Base-by-base conservation (phyloP, 108 stramenopile genomes). In the Mediolabrus comicus region DNA sequence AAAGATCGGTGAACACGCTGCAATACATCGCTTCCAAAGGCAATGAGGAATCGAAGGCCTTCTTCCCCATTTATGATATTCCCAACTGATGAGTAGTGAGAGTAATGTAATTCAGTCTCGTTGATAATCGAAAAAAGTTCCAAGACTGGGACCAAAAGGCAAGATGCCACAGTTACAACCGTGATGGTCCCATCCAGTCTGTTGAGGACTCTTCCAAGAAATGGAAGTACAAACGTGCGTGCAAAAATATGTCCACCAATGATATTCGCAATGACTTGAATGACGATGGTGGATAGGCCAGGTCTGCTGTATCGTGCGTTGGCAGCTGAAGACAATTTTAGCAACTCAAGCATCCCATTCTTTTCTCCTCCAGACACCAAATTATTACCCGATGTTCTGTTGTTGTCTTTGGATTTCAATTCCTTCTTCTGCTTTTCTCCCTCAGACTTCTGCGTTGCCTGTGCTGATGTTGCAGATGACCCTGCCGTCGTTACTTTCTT, bases 241-340 rank as follows among this genome's bases (percentile, higher is more conserved):
- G 59, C 55, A 28, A 69, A 63, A 13, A 75, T 27, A 53, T 68
- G 62, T 6, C 67, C 75, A 0, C 53, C 58, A 22, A 49, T 17
- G 0, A 46, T 54, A 31, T 69, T 60, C n/a, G 58, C 16, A 2
- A 43, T 3, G 7, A 49, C 61, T 64, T 75, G 75, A 58, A 69
- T 41, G 9, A 67, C 27, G 12, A 68, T 58, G 12, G 75, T 43
- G 16, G 58, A 25, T 4, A 75, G 17, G n/a, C 75, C 53, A 19
- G 75, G 75, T 49, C 62, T 53, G 46, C 56, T 75, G 62, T 69
- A 75, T 17, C 67, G 61, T 32, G 61, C 62, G 27, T 56, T 54
- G 8, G 61, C 22, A 19, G 64, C 46, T 17, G 57, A 59, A 29
- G 41, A 43, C 17, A 43, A 43, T 43, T 43, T 43, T 16, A 43